Percentiles rank a stretch among this genome's conserved stretches.
Evolutionary conservation across 2,329 filamentous ascomycete species (phyloP).

Genomic region (Shiraia bambusicola): DNA sequence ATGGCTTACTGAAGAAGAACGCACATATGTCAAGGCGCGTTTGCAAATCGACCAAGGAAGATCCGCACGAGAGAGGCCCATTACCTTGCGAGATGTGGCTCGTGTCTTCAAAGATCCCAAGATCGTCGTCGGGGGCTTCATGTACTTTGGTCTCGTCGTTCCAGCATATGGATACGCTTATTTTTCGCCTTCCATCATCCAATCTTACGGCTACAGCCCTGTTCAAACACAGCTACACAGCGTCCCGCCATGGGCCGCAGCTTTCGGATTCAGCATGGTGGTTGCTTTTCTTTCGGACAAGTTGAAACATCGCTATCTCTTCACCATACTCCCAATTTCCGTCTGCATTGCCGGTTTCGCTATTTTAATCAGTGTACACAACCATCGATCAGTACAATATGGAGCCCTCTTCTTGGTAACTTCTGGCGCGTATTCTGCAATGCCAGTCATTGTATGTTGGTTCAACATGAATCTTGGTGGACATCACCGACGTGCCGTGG

Average conservation of each 20-base stretch:
- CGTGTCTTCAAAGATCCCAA: slow-evolving; percentile 54
- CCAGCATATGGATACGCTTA: slow-evolving; percentile 49
- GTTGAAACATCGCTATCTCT: slow-evolving; percentile 71
- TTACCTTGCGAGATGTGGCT: slow-evolving; percentile 46
- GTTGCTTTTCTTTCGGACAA: slow-evolving; percentile 73
- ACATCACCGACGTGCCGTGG: slow-evolving; percentile 53
- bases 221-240: slow-evolving; percentile 58
- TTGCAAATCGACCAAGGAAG: slow-evolving; percentile 52
- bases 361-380: slow-evolving; percentile 71
- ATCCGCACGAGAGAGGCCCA: slow-evolving; percentile 48
- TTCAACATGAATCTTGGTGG: slow-evolving; percentile 58
- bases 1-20: slow-evolving; percentile 52
- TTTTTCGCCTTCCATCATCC: slow-evolving; percentile 52
- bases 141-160: slow-evolving; percentile 53
- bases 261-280: slow-evolving; percentile 77
- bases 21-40: slow-evolving; percentile 49
- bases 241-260: slow-evolving; percentile 65
- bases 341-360: slow-evolving; percentile 73
- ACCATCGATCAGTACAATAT: slow-evolving; percentile 69
- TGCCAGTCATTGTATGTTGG: slow-evolving; percentile 73
- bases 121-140: slow-evolving; percentile 52
- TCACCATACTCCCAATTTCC: slow-evolving; percentile 67
- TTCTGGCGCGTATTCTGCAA: slow-evolving; percentile 78
- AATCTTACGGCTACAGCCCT: slow-evolving; percentile 52
- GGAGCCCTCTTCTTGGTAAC: slow-evolving; percentile 79